Conservation (phyloP, 1,284 basidiomycete genomes). For the Fistulinella staudtii region DNA sequence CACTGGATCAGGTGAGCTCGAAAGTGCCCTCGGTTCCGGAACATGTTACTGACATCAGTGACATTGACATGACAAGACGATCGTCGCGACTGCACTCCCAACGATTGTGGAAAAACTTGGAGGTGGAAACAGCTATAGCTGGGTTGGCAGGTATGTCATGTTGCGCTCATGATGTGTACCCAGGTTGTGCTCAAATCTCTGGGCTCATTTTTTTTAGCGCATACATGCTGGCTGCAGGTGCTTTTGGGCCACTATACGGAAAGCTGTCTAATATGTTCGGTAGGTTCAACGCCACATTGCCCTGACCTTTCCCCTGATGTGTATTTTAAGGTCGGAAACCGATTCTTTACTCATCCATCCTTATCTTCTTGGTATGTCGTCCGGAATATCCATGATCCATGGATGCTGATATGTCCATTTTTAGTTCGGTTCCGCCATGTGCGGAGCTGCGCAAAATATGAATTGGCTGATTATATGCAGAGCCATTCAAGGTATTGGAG, state of each 20-base stretch:
- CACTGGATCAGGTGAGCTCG: slow-evolving; percentile 52
- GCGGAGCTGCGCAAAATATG: slow-evolving; percentile 79
- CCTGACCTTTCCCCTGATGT: not conserved
- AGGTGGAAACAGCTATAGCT: slow-evolving; percentile 65
- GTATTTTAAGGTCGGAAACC: slow-evolving; percentile 62
- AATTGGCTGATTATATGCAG: slow-evolving; percentile 69
- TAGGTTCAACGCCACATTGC: slow-evolving; percentile 10
- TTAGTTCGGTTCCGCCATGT: slow-evolving; percentile 74
- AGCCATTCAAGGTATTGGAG: slow-evolving; percentile 81
- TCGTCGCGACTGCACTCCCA: slow-evolving; percentile 77
- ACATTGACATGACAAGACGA: slow-evolving; percentile 46
- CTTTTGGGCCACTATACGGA: slow-evolving; percentile 69
- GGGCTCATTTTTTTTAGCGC: slow-evolving; percentile 43
- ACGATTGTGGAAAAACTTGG: slow-evolving; percentile 71
- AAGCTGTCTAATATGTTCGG: slow-evolving; percentile 67
- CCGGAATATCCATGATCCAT: not conserved
- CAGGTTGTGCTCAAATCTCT: not conserved
- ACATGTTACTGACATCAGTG: not conserved
- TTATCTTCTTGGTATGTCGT: slow-evolving; percentile 60
- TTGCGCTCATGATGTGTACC: not conserved
- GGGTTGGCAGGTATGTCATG: slow-evolving; percentile 65
- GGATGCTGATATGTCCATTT: slow-evolving; percentile 1
- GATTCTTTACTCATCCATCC: slow-evolving; percentile 64
- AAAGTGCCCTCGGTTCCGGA: too few species aligned
- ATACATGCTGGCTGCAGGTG: slow-evolving; percentile 68